Evolutionary conservation across 1,284 basidiomycete species (phyloP).

Genomic region (Pyrrhoderma lamaoense): DNA sequence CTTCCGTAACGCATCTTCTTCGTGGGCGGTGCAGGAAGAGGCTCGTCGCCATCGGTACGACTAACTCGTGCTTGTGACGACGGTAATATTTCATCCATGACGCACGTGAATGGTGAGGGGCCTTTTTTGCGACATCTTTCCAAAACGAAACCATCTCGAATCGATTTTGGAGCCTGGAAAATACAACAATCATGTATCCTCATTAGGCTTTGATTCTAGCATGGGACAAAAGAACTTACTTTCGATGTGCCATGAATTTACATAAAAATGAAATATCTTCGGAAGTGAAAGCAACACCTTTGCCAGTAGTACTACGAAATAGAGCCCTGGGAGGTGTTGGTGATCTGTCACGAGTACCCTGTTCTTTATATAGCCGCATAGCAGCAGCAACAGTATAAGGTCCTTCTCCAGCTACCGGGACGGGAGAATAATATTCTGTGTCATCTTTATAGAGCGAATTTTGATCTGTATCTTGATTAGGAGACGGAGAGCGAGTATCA

Average conservation of each 20-base stretch:
- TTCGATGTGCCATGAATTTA: conserved; percentile 65
- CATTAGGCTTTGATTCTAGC: neutral
- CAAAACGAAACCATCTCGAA: conserved; percentile 78
- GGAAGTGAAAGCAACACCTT: conserved; percentile 77
- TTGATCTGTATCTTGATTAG: conserved; percentile 30
- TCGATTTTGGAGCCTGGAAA: conserved; percentile 45
- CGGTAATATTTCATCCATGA: conserved; percentile 89
- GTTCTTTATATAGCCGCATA: conserved; percentile 36
- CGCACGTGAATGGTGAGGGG: conserved; percentile 77
- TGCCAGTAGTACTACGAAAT: conserved; percentile 75
- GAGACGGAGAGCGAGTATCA: conserved; percentile 37
- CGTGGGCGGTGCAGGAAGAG: conserved; percentile 64
- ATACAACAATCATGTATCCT: conserved; percentile 20
- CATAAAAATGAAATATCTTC: conserved; percentile 71
- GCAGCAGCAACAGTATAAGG: conserved; percentile 41
- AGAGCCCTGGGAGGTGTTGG: conserved; percentile 71
- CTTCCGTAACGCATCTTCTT: conserved; percentile 80
- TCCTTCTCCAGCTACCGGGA: conserved; percentile 29
- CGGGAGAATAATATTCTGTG: conserved; percentile 18
- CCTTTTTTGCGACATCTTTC: conserved; percentile 77
- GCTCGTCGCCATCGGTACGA: conserved; percentile 52
- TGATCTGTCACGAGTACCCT: conserved; percentile 45
- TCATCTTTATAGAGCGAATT: neutral
- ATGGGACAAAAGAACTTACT: conserved; percentile 32
- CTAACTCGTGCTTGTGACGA: conserved; percentile 74